Evolutionary conservation across 1,284 basidiomycete species (phyloP), one percentile per base, ranked within the genome.

Genomic region (Schizophyllum amplum): DNA sequence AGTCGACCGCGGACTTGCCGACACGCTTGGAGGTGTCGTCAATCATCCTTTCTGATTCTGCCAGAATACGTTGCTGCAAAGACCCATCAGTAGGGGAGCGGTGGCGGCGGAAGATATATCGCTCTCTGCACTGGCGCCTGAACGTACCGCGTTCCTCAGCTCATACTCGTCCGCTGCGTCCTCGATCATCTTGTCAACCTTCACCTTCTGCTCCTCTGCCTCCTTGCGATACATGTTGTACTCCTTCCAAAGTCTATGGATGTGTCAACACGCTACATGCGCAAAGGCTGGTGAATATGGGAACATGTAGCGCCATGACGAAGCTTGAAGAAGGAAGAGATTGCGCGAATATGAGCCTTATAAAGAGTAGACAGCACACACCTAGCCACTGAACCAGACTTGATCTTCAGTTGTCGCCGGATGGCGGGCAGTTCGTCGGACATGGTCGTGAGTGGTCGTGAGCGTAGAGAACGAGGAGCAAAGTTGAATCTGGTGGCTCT

Each of bases 1-100:
- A 74, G 58, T 87, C 87, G 61, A 76, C 81, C 27, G 78, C 75
- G 25, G 81, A 83, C 63, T 78, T 81, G 57, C 77, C 80, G 25
- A 92, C 72, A 55, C 86, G 79, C 57, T 69, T 76, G 58, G 76
- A 71, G 9, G 86, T 81, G 66, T 92, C 85, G 24, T 75, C 75
- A 60, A 94, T 80, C 90, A 93, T 91, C 78, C 84, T 90, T 63
- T 83, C 75, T 27, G 87, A 86, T 73, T 94, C 92, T 60, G 87
- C 86, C 58, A 86, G 68, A 70, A 94, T 78, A 66, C 81, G 82
- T 63, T 74, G 82, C 91, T 93, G 67, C 57, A 22, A 24, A 11
- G 13, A 25, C 6, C n/a, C 33, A 55, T 59, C 33, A 25, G 24
- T n/a, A n/a, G n/a, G n/a, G n/a, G n/a, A n/a, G n/a, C n/a, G n/a